A percentile compares a stretch with the other conserved stretches of the same genome.
These are phyloP conservation scores for Leishmania lainsoni DNA, from an alignment of 208 protist genomes.

Conservation along the genomic window DNA sequence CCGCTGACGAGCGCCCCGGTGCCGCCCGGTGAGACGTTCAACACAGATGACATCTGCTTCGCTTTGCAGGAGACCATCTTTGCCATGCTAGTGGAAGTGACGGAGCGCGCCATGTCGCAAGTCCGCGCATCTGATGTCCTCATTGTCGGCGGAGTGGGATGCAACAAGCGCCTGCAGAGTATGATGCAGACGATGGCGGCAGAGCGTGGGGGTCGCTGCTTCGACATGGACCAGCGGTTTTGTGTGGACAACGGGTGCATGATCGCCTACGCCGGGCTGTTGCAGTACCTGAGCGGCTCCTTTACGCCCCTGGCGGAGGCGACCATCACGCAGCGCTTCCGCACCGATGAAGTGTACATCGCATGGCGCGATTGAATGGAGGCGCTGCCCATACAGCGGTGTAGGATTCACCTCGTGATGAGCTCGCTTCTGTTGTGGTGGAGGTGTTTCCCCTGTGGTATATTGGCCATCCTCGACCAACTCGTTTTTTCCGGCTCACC, in stretches of 20 bases:
- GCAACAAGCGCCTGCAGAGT: slow-evolving; percentile 96
- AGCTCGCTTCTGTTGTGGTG: not conserved
- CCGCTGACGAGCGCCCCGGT: slow-evolving; percentile 34
- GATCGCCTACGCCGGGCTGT: slow-evolving; percentile 98
- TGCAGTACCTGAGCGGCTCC: slow-evolving; percentile 86
- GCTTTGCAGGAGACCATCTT: slow-evolving; percentile 99
- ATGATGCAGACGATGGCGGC: slow-evolving; percentile 96
- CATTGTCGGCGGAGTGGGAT: slow-evolving; percentile 99
- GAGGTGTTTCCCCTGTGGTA: not conserved
- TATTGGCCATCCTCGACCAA: not conserved
- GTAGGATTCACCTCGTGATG: not conserved
- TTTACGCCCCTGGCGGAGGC: slow-evolving; percentile 73
- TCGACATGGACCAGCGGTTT: slow-evolving; percentile 97
- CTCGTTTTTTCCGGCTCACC: not conserved
- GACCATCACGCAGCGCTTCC: slow-evolving; percentile 88
- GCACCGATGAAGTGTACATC: slow-evolving; percentile 97
- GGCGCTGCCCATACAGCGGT: too few relatives aligned
- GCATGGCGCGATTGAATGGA: slow-evolving; percentile 77
- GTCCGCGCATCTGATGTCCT: slow-evolving; percentile 95
- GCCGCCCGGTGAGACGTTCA: slow-evolving; percentile 74
- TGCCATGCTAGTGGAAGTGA: slow-evolving; percentile 99
- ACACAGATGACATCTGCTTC: slow-evolving; percentile 97
- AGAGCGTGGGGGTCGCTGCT: slow-evolving; percentile 88
- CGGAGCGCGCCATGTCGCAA: slow-evolving; percentile 99
- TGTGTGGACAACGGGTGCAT: slow-evolving; percentile 99